Evolutionary conservation across 345 rosid species (phyloP).

Genomic region (Hibiscus mutabilis): DNA sequence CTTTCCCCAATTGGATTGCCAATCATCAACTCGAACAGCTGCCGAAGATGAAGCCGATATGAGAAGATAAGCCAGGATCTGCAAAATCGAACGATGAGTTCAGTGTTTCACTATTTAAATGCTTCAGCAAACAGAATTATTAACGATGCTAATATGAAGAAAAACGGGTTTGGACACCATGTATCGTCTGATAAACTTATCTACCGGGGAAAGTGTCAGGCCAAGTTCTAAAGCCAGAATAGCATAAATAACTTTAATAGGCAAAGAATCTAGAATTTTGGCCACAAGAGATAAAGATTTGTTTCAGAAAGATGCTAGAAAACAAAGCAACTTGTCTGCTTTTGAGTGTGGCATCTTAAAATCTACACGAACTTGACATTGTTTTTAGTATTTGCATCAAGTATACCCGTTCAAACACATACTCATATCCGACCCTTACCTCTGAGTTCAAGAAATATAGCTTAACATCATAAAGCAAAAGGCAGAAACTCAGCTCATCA

Average conservation of each 20-base stretch:
- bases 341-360: neutral
- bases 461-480: neutral
- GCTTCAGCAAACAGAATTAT: neutral
- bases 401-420: neutral
- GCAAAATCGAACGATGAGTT: constrained; percentile 14
- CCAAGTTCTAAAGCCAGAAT: neutral
- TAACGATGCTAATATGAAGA: neutral
- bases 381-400: neutral
- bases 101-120: constrained; percentile 5
- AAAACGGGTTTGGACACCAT: neutral
- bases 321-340: neutral
- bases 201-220: neutral
- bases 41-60: constrained; percentile 85
- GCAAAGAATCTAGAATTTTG: neutral
- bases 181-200: neutral
- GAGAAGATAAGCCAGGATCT: constrained; percentile 76
- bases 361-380: neutral
- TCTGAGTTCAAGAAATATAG: neutral
- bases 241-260: neutral
- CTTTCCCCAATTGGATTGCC: constrained; percentile 77
- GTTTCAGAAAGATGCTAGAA: neutral
- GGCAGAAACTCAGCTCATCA: neutral
- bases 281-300: neutral
- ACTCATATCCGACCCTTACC: neutral
- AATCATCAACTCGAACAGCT: constrained; percentile 67